Percentiles rank a stretch among this genome's conserved stretches.
Evolutionary conservation across 768 basidiomycete species (phyloP).

Genomic region (Myochromella boudieri): DNA sequence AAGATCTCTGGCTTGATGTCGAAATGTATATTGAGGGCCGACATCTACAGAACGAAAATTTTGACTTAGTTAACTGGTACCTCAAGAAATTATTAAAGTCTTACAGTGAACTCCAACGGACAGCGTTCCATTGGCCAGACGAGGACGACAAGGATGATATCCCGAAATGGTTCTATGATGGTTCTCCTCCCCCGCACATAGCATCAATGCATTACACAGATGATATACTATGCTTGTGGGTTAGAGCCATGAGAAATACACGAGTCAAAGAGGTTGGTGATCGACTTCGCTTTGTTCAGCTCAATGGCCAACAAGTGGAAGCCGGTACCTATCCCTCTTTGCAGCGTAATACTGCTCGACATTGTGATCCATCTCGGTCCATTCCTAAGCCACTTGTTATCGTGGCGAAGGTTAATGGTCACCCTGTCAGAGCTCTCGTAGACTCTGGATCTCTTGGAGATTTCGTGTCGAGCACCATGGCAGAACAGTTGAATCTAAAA

Average conservation of each 20-base stretch:
- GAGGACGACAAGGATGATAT: neutral
- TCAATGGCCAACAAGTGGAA: neutral
- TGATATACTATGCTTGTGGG: neutral
- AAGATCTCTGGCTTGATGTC: too few relatives aligned
- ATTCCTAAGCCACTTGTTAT: constrained; percentile 31
- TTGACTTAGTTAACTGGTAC: too few relatives aligned
- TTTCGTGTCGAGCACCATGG: constrained; percentile 33
- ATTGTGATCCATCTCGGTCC: neutral
- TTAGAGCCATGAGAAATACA: neutral
- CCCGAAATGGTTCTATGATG: too few relatives aligned
- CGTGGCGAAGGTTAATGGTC: constrained; percentile 27
- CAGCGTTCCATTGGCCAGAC: neutral
- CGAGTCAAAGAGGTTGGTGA: neutral
- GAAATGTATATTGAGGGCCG: too few relatives aligned
- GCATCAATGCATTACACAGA: neutral
- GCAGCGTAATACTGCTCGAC: neutral
- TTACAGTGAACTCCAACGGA: neutral
- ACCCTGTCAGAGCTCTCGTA: constrained; percentile 30
- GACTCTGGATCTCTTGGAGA: constrained; percentile 38
- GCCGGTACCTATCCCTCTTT: neutral
- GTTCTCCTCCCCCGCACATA: too few relatives aligned
- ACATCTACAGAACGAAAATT: too few relatives aligned
- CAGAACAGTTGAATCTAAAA: constrained; percentile 32
- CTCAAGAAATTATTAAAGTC: too few relatives aligned
- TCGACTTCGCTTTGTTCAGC: too few relatives aligned